Conservation (phyloP, 352 stramenopile species). For the Pythium rhizo-oryzae region DNA sequence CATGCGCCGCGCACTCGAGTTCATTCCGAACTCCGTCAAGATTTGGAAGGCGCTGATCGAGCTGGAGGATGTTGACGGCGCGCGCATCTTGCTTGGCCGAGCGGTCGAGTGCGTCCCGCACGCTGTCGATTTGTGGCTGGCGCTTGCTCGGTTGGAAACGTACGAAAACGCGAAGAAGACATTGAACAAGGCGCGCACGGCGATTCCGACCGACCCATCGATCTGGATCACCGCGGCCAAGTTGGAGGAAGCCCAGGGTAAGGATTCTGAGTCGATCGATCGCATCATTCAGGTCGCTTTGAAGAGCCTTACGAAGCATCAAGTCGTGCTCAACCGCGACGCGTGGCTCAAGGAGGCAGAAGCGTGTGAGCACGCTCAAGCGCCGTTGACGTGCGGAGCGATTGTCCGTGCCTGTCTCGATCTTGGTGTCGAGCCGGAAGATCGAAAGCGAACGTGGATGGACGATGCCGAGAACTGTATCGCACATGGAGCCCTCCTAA, state of each 20-base stretch:
- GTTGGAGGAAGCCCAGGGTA: conserved; percentile 97
- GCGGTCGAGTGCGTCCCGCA: conserved; percentile 98
- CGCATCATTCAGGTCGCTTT: conserved; percentile 82
- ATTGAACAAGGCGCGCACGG: conserved; percentile 95
- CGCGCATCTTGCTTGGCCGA: conserved; percentile 93
- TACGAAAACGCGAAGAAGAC: conserved; percentile 98
- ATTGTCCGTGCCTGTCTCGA: conserved; percentile 95
- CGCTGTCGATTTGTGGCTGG: conserved; percentile 98
- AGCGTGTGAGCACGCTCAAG: conserved; percentile 89
- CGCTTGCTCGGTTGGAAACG: conserved; percentile 96
- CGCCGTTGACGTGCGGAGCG: conserved; percentile 93
- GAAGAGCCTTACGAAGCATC: conserved; percentile 87
- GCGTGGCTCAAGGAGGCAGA: conserved; percentile 98
- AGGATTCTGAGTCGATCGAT: conserved; percentile 85
- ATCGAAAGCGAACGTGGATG: conserved; percentile 97
- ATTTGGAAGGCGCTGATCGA: conserved; percentile 99
- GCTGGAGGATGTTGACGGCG: conserved; percentile 97
- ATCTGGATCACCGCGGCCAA: conserved; percentile 99
- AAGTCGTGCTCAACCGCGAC: conserved; percentile 94
- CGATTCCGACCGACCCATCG: conserved; percentile 95
- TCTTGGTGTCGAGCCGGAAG: conserved; percentile 95
- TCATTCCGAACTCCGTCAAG: conserved; percentile 96
- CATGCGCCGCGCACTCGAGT: conserved; percentile 92
- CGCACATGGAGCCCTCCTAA: conserved; percentile 83
- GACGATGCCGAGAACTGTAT: conserved; percentile 96